Evolutionary conservation across 2,329 filamentous ascomycete genomes (phyloP), one percentile per base, ranked within the genome.

Genomic region (Myotisia sp.): DNA sequence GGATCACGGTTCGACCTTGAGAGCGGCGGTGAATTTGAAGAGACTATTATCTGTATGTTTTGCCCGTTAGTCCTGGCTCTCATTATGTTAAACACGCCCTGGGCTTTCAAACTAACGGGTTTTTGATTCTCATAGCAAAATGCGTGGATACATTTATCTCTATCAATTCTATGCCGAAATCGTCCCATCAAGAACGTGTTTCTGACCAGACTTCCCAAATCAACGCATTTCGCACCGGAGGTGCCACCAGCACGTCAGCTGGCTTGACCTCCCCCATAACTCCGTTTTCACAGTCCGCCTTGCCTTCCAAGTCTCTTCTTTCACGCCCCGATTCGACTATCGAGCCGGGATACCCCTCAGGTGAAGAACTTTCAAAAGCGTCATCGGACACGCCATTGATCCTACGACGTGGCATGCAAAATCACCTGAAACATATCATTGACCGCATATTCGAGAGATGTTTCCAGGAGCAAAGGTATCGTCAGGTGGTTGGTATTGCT

Each of bases 91-190:
- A n/a, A n/a, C n/a, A n/a, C n/a, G n/a, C n/a, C n/a, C n/a, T n/a
- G n/a, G n/a, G n/a, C n/a, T n/a, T n/a, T n/a, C n/a, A n/a, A n/a
- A n/a, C n/a, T n/a, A n/a, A n/a, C n/a, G n/a, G n/a, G n/a, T n/a
- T n/a, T 16, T 24, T 24, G 9, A 28, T 29, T 28, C 9, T n/a
- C 40, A 17, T 40, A 74, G 72, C 87, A 40, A 94, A 92, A 70
- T 98, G 90, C 54, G 76, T 98, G 52, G 90, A 98, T 60, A 92
- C 92, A 45, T 98, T 94, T 64, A 94, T 98, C 52, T 77, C 83
- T 39, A 70, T 86, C 34, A 79, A 74, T 33, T 73, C 73, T 39
- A 63, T 71, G 54, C 64, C 67, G 55, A 67, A 67, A 62, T 60
- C 67, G 41, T 54, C 70, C 44, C 49, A 20, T 61, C 23, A 55